Percentiles rank a stretch among this genome's conserved stretches.
Evolutionary conservation across 2,329 filamentous ascomycete genomes (phyloP).

Genomic region (Aspergillus sp.): DNA sequence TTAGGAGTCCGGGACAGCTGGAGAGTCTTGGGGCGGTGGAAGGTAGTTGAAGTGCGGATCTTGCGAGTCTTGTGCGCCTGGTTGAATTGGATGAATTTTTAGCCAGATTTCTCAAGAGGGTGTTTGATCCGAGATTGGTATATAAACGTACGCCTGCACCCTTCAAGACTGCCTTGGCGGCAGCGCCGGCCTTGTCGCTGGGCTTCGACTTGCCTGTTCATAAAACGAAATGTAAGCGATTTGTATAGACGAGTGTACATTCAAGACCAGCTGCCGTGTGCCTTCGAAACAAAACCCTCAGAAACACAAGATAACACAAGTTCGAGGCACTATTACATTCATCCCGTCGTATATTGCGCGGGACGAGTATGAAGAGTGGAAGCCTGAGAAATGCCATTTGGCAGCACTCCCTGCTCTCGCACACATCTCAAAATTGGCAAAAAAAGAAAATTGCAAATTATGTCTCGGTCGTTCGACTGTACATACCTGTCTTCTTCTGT

Average conservation of each 20-base stretch:
- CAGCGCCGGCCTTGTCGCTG: constrained; percentile 76
- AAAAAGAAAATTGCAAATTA: constrained; percentile 37
- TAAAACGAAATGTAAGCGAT: constrained; percentile 16
- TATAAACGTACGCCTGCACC: constrained; percentile 83
- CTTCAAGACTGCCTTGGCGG: constrained; percentile 94
- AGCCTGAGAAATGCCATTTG: not conserved
- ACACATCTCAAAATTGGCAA: constrained; percentile 21
- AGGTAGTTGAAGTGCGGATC: constrained; percentile 87
- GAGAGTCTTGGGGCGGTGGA: constrained; percentile 98
- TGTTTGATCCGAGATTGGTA: not conserved
- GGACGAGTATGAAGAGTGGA: constrained; percentile 1
- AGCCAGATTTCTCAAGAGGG: constrained; percentile 3
- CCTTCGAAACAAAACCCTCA: not conserved
- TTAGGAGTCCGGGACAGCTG: constrained; percentile 86
- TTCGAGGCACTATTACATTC: not conserved
- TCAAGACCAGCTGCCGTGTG: not conserved
- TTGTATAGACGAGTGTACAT: not conserved
- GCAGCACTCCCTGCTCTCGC: constrained; percentile 18
- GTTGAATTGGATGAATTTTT: constrained; percentile 15
- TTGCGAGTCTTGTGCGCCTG: constrained; percentile 87
- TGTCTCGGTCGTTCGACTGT: constrained; percentile 16
- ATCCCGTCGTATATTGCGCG: not conserved
- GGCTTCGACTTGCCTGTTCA: constrained; percentile 57
- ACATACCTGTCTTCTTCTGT: constrained; percentile 50
- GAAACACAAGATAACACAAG: not conserved